Evolutionary conservation across 768 basidiomycete genomes (phyloP).

Genomic region (Basidioascus undulatus): DNA sequence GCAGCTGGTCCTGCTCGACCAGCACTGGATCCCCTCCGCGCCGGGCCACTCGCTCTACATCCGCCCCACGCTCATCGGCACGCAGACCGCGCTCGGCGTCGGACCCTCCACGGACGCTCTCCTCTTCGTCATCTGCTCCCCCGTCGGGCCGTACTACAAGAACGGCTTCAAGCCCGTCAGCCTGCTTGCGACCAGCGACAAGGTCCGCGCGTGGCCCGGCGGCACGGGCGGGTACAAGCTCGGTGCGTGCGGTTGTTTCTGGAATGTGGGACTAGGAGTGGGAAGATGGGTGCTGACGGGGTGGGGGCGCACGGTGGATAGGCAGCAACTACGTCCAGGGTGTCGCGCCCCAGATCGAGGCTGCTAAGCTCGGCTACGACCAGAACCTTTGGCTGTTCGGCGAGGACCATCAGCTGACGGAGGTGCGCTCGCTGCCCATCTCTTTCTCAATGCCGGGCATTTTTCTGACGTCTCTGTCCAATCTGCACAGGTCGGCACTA

Average conservation of each 20-base stretch:
- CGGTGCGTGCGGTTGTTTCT: no score
- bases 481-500: slow-evolving; percentile 37
- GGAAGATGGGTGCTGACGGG: no score
- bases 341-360: slow-evolving; percentile 34
- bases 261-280: slow-evolving; percentile 36
- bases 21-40: slow-evolving; percentile 72
- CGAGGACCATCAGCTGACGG: slow-evolving; percentile 25
- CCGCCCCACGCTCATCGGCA: slow-evolving; percentile 45
- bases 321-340: slow-evolving; percentile 21
- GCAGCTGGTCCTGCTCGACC: slow-evolving; percentile 57
- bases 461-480: neutral
- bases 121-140: slow-evolving; percentile 59
- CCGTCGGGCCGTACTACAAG: slow-evolving; percentile 30
- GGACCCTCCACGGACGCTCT: slow-evolving; percentile 52
- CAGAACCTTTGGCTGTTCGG: slow-evolving; percentile 61
- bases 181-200: slow-evolving; percentile 45
- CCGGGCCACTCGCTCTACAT: slow-evolving; percentile 80
- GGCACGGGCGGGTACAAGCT: slow-evolving; percentile 45
- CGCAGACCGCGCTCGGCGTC: slow-evolving; percentile 28
- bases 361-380: slow-evolving; percentile 41
- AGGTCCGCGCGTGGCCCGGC: slow-evolving; percentile 63
- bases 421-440: slow-evolving; percentile 11
- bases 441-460: neutral
- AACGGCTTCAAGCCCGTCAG: slow-evolving; percentile 30
- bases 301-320: neutral